Base-by-base conservation (phyloP, 345 rosid genomes). In the Euphorbia lathyris region DNA sequence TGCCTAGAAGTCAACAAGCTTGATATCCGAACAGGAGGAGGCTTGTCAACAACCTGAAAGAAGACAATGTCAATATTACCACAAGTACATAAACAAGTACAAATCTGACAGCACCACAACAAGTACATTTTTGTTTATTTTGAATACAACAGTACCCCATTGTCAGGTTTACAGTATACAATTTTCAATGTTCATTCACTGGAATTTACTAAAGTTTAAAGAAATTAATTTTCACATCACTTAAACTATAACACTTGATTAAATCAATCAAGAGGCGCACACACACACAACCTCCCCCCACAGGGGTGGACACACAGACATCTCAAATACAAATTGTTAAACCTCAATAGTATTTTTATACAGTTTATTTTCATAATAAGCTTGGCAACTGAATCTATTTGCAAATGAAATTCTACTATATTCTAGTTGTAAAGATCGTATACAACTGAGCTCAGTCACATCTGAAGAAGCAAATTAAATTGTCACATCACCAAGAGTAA, bases 1-100 rank as follows among this genome's bases (percentile, higher is more conserved):
- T 90, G 96, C 68, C 94, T 83, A 68, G 96, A 86, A 74, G 96
- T 90, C 85, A 95, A 65, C 57, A 90, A 76, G 9, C 97, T 82
- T 63, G 97, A 92, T 77, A 87, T 81, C 78, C 97, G 85, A 50
- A 84, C 87, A 56, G 87, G 88, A 73, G 91, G 78, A 72, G 90
- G 86, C 78, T 87, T 95, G 76, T 95, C 93, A 73, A 90, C 88
- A 26, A 87, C 90, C 99, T 95, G 84, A 68, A 20, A 55, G 59
- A 67, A 65, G 53, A 63, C 22, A 58, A 1, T 10, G 16, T 65
- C 67, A 67, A 30, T 9, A 55, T 17, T 42, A 23, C 23, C 34
- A 23, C 56, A 56, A 40, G 71, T 23, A 23, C 8, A 19, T 23
- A 69, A 59, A n/a, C n/a, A n/a, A n/a, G n/a, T n/a, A n/a, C n/a